Evolutionary conservation across 2,329 filamentous ascomycete species (phyloP), one percentile per base, ranked within the genome.

Genomic region (Aspergillus luchuensis): DNA sequence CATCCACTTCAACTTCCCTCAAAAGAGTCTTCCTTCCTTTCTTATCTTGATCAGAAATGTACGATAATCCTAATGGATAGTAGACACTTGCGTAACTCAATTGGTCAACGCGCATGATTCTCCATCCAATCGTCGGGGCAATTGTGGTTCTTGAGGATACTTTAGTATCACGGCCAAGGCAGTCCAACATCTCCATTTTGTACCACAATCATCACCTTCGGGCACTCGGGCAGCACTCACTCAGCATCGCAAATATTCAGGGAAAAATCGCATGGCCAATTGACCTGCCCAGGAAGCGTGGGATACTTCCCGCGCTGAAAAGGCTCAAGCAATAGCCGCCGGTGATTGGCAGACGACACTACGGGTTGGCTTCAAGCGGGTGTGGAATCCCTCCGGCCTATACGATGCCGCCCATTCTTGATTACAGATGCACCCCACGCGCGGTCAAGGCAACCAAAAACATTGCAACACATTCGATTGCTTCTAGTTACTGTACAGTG

Each of bases 401-500:
- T 56, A 30, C 30, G 23, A 47, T n/a, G 13, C 23, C 53, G 30
- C 30, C 53, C 41, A 56, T 56, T 56, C n/a, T 19, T 43, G 33
- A 43, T 17, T 43, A 55, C 52, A 43, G 39, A 56, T 56, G 43
- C 39, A 47, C 13, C 21, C 39, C 53, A 43, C 53, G 53, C 53
- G 28, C 28, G 53, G 36, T 30, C 53, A 21, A 57, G 45, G 57
- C 54, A 64, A 56, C 63, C 49, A 56, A 61, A 60, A 53, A 64
- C 53, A 56, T 55, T 56, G 61, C 63, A 66, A 65, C 60, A 54
- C 53, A 57, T 60, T 66, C 66, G 65, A 68, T 68, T 68, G 66
- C 75, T 76, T 77, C 75, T 77, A 77, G 68, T 70, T 77, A 76
- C 73, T 77, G 72, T 78, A 78, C 76, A 78, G 64, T 65, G 69